These are phyloP conservation scores for Trematosphaeria pertusa DNA, from an alignment of 2,329 filamentous ascomycete genomes.

Conservation along the genomic window DNA sequence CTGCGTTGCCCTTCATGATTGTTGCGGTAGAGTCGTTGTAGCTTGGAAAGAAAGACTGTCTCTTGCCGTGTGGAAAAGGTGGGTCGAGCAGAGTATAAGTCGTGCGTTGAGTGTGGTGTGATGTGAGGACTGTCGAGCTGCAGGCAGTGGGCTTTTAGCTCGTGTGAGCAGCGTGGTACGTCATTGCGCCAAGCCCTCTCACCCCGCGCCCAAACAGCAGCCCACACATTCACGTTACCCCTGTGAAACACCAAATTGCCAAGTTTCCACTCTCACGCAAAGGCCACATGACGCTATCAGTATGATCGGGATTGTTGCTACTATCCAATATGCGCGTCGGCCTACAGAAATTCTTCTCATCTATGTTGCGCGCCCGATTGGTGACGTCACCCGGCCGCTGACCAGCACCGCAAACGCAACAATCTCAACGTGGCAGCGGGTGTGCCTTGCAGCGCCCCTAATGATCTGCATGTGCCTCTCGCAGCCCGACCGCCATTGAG, in stretches of 20 bases:
- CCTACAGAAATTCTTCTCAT: conserved; percentile 19
- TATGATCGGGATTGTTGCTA: conserved; percentile 15
- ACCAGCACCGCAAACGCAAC: conserved; percentile 5
- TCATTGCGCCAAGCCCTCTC: conserved; percentile 38
- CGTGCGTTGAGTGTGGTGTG: background rate
- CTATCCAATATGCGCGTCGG: conserved; percentile 27
- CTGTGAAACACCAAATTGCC: conserved; percentile 1
- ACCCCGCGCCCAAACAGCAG: conserved; percentile 2
- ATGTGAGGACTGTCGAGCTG: background rate
- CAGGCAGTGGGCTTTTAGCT: conserved; percentile 32
- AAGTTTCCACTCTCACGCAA: conserved; percentile 9
- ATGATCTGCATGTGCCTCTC: conserved; percentile 28
- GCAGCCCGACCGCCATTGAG: conserved; percentile 7
- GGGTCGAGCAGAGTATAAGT: conserved; percentile 1
- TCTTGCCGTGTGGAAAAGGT: conserved; percentile 10
- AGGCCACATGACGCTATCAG: conserved; percentile 17
- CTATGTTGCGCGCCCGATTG: conserved; percentile 24
- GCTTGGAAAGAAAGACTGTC: conserved; percentile 4
- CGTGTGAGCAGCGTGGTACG: conserved; percentile 26
- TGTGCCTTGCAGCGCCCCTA: conserved; percentile 45
- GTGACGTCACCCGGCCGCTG: conserved; percentile 34
- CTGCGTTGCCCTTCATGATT: conserved; percentile 57
- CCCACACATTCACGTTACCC: conserved; percentile 3
- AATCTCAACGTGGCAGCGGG: conserved; percentile 37
- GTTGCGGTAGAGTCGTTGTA: conserved; percentile 13